These are phyloP conservation scores for Lavandula angustifolia DNA, from an alignment of 257 asterid species.

Conservation along the genomic window DNA sequence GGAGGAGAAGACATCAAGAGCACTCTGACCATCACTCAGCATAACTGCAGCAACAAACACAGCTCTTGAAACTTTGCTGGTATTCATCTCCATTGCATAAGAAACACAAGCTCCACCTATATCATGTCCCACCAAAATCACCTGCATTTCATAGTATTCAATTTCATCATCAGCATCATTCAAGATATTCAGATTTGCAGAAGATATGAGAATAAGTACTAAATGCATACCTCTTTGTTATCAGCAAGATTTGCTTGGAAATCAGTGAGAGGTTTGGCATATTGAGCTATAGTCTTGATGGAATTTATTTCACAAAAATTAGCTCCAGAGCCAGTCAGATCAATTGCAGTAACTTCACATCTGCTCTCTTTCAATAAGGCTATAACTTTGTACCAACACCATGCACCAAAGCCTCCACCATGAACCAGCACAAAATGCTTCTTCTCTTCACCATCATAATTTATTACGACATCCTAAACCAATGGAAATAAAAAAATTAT, in stretches of 20 bases:
- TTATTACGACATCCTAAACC: slow-evolving; percentile 25
- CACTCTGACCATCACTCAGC: slow-evolving; percentile 48
- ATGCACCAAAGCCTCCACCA: slow-evolving; percentile 73
- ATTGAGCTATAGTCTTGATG: slow-evolving; percentile 43
- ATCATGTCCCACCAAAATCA: slow-evolving; percentile 65
- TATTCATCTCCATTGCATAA: slow-evolving; percentile 57
- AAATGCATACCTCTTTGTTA: slow-evolving; percentile 35
- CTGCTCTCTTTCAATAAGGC: slow-evolving; percentile 54
- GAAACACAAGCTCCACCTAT: slow-evolving; percentile 62
- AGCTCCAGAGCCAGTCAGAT: slow-evolving; percentile 60
- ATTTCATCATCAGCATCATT: neutral
- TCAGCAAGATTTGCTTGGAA: slow-evolving; percentile 44
- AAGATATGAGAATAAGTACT: too few species aligned
- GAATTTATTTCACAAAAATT: slow-evolving; percentile 51
- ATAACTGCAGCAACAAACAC: slow-evolving; percentile 64
- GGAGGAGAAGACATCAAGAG: slow-evolving; percentile 53
- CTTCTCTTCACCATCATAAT: slow-evolving; percentile 33
- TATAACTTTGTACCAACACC: slow-evolving; percentile 75
- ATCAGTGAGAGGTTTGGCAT: slow-evolving; percentile 52
- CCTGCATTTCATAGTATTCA: slow-evolving; percentile 36
- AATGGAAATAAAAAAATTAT: neutral
- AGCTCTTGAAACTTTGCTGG: slow-evolving; percentile 51
- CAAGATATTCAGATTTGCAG: neutral
- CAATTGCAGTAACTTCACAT: slow-evolving; percentile 52
- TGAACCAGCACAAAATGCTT: slow-evolving; percentile 63